Evolutionary conservation across 768 basidiomycete genomes (phyloP), one percentile per base, ranked within the genome.

Genomic region (Cubamyces lactineus): DNA sequence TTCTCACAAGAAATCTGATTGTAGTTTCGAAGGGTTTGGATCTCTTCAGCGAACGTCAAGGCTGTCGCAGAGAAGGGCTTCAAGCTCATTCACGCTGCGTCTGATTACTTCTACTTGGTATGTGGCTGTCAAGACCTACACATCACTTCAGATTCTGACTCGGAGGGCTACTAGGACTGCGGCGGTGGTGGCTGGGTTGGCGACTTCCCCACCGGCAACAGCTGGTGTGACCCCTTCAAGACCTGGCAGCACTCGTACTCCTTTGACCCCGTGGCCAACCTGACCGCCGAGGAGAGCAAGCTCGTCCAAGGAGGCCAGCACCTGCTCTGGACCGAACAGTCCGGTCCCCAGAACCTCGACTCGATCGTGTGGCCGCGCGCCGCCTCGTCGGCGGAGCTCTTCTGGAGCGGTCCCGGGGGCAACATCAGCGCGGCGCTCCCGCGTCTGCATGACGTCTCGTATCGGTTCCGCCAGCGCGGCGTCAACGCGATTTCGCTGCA

Each of bases 151-250:
- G 9, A 28, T 34, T 11, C 61, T 57, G 11, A 65, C 24, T n/a
- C n/a, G n/a, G n/a, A n/a, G 26, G 12, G 19, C 19, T 26, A 16
- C 15, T 54, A 79, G 76, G 90, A 92, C 69, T 91, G 88, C 65
- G 91, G 91, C 30, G 84, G 71, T 2, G 91, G 91, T 4, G 86
- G 79, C 30, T 92, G 89, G 88, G 74, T 91, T 17, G 89, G 87
- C 1, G 72, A 82, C 43, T 73, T 69, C 65, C 76, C 81, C 0
- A 59, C 67, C n/a, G 81, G 71, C 6, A 84, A 85, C 64, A 86
- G 85, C 69, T 91, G 89, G 87, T 90, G 88, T 69, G 87, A 87
- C 67, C 88, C 89, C 2, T 91, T 87, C 84, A 91, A 91, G 74
- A 86, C 85, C 9, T 93, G 91, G 91, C 85, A 88, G 70, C 79